Base-by-base conservation (phyloP, 2,329 filamentous ascomycete genomes). In the Penicillium sp. region DNA sequence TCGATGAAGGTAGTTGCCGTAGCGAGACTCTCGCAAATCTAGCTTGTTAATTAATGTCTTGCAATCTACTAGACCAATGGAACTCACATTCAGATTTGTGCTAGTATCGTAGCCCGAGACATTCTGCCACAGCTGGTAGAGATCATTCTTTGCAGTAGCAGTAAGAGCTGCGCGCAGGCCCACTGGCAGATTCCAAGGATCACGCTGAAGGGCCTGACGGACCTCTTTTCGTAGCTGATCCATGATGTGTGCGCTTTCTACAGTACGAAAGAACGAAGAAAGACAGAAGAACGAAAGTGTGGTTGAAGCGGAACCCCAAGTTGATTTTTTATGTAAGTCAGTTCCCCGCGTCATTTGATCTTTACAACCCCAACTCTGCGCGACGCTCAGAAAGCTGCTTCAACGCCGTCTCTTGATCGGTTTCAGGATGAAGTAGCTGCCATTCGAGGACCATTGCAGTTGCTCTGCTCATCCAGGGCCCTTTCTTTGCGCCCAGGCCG, bases 391-490 rank as follows among this genome's bases (percentile, higher is more conserved):
- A 66, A 20, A 88, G 76, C 59, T 84, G 80, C 38, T 82, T 76
- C 43, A 89, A 69, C 1, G 78, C 83, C 2, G 73, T 78, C 6
- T 66, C 59, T 24, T 76, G 69, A 51, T 90, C 84, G 47, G 73
- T 74, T 3, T 75, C 75, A 0, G 89, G 88, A 62, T 97, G 82
- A 29, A 87, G 79, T 42, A 97, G 77, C 68, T 97, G 93, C 89
- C 90, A 97, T 50, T 83, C 82, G 68, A 94, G 80, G 50, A 88
- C 86, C 3, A 89, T 74, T 26, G 94, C 85, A 38, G 95, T 71
- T 3, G 89, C 89, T 37, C 77, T 76, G 44, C 81, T 81, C 77
- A 94, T 86, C 91, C 91, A 97, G n/a, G 76, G 82, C 0, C 87
- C 84, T 52, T 81, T 82, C n/a, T 78, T 71, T 0, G 77, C 80